Conservation (phyloP, 495 filamentous ascomycete genomes). For the Penicillium lividum region DNA sequence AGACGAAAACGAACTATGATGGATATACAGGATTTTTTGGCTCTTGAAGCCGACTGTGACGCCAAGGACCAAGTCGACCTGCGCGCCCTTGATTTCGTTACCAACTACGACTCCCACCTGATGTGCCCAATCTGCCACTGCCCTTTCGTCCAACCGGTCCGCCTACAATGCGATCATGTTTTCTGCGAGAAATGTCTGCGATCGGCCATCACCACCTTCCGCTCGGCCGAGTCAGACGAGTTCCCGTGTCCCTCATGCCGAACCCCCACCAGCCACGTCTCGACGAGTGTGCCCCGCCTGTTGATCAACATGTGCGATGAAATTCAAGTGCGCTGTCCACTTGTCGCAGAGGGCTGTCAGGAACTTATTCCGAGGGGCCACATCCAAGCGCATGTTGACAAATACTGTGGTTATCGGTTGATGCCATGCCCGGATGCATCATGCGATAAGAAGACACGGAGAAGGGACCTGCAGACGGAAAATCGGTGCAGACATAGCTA, state of each 20-base stretch:
- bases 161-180: constrained; percentile 69
- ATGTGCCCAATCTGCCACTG: constrained; percentile 83
- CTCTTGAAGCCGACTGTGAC: constrained; percentile 31
- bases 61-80: constrained; percentile 58
- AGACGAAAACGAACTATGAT: constrained; percentile 18
- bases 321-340: constrained; percentile 72
- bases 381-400: constrained; percentile 71
- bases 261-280: constrained; percentile 37
- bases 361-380: constrained; percentile 63
- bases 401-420: constrained; percentile 68
- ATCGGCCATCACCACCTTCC: constrained; percentile 52
- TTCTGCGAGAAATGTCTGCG: constrained; percentile 76
- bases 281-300: constrained; percentile 52
- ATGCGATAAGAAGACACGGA: constrained; percentile 53
- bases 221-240: constrained; percentile 38
- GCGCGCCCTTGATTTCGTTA: constrained; percentile 68
- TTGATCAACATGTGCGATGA: constrained; percentile 71
- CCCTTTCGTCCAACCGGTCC: constrained; percentile 71
- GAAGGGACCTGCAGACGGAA: constrained; percentile 43
- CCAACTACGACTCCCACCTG: constrained; percentile 70
- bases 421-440: constrained; percentile 60
- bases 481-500: constrained; percentile 57
- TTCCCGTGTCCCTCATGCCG: constrained; percentile 52
- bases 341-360: constrained; percentile 60
- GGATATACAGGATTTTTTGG: constrained; percentile 38